Percentiles rank a stretch among this genome's conserved stretches.
These are phyloP conservation scores for Acacia melanoxylon DNA, from an alignment of 306 rosid species.

Conservation along the genomic window DNA sequence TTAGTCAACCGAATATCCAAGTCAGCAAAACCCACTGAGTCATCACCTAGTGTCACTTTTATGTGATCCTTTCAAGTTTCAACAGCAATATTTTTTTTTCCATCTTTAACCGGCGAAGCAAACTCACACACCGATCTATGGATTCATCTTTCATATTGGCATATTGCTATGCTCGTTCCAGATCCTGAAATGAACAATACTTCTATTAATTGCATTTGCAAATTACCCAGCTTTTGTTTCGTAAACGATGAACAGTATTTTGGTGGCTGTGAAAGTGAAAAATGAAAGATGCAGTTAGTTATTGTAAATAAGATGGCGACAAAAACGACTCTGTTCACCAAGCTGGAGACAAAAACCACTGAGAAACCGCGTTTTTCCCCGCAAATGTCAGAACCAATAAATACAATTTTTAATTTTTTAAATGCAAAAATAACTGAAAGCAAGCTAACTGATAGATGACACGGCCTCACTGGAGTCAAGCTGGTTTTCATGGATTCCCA, in stretches of 20 bases:
- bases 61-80: no score
- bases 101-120: no score
- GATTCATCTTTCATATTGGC: no score
- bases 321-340: background rate
- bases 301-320: background rate
- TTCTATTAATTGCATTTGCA: background rate
- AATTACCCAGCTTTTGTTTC: background rate
- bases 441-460: slow-evolving; percentile 4
- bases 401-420: background rate
- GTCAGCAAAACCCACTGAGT: background rate
- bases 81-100: no score
- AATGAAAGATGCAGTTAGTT: background rate
- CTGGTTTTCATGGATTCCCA: slow-evolving; percentile 35
- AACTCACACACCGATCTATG: no score
- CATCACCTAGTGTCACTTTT: background rate
- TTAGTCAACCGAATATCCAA: background rate
- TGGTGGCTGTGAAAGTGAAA: background rate
- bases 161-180: no score
- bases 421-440: background rate
- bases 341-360: background rate
- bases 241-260: background rate
- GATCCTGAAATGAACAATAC: no score
- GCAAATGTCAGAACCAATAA: background rate
- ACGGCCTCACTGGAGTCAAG: slow-evolving; percentile 17
- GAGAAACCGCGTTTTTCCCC: background rate